Conservation (phyloP, 495 filamentous ascomycete genomes). For the Neurospora pannonica region DNA sequence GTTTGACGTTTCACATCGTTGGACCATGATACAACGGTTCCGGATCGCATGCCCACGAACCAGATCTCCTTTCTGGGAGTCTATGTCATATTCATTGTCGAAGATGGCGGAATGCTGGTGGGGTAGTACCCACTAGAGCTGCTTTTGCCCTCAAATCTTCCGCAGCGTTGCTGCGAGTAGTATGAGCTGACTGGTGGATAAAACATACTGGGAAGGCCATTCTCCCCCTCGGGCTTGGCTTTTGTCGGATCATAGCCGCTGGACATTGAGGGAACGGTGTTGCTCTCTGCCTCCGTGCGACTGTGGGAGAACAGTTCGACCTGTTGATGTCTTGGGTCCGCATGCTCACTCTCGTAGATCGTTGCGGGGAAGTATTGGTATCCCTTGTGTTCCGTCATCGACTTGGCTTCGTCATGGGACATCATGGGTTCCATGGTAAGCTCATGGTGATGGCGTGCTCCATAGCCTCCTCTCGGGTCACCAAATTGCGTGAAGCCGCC, state of each 20-base stretch:
- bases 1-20: not conserved
- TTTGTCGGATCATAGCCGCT: slow-evolving; percentile 23
- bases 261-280: slow-evolving; percentile 13
- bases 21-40: not conserved
- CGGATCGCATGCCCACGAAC: not conserved
- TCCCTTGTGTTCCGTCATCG: slow-evolving; percentile 31
- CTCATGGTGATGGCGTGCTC: slow-evolving; percentile 32
- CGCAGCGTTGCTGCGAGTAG: slow-evolving; percentile 25
- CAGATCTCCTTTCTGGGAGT: not conserved
- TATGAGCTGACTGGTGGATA: slow-evolving; percentile 24
- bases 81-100: slow-evolving; percentile 21
- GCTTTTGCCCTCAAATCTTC: slow-evolving; percentile 35
- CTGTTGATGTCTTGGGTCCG: slow-evolving; percentile 27
- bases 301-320: slow-evolving; percentile 34
- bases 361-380: slow-evolving; percentile 39
- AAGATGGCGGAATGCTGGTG: slow-evolving; percentile 23
- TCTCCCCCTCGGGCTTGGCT: slow-evolving; percentile 37
- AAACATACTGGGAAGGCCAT: slow-evolving; percentile 31
- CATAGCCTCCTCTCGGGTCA: slow-evolving; percentile 32
- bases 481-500: slow-evolving; percentile 21
- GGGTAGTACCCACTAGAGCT: slow-evolving; percentile 38
- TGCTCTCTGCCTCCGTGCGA: slow-evolving; percentile 27
- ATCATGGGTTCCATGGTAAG: slow-evolving; percentile 35
- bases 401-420: slow-evolving; percentile 36
- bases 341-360: slow-evolving; percentile 30